phyloP scores from a whole-genome alignment of 2,329 filamentous ascomycete genomes.

The Aspergillus sp. region DNA sequence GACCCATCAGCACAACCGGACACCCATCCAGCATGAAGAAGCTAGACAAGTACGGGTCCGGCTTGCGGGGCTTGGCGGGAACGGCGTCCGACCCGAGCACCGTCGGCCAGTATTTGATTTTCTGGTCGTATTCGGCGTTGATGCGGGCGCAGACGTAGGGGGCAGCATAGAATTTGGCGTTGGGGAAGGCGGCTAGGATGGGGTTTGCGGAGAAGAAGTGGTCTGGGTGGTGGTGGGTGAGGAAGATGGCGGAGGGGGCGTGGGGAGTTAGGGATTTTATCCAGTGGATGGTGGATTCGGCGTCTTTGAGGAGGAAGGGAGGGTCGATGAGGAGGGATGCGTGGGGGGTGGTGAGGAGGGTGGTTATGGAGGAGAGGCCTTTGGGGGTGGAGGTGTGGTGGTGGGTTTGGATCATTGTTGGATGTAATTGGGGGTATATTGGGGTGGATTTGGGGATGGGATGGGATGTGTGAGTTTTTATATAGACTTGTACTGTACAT shows the following conservation, averaged over 20 bases:
- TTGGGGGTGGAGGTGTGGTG: slow-evolving; percentile 22
- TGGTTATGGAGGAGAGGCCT: slow-evolving; percentile 28
- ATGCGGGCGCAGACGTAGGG: slow-evolving; percentile 34
- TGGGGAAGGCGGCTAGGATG: slow-evolving; percentile 31
- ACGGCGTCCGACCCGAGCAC: slow-evolving; percentile 33
- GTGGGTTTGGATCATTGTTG: slow-evolving; percentile 15
- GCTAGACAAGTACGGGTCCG: slow-evolving; percentile 27
- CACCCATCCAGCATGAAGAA: slow-evolving; percentile 34
- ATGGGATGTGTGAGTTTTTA: too few relatives aligned
- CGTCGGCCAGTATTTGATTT: slow-evolving; percentile 33
- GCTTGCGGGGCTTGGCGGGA: slow-evolving; percentile 27
- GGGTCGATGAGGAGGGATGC: slow-evolving; percentile 31
- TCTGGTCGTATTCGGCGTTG: slow-evolving; percentile 37
- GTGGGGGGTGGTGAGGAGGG: slow-evolving; percentile 19
- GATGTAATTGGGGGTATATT: background rate
- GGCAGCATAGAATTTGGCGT: slow-evolving; percentile 24
- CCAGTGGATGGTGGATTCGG: slow-evolving; percentile 30
- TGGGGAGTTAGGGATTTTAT: slow-evolving; percentile 25
- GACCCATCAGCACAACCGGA: slow-evolving; percentile 31
- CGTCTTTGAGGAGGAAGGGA: slow-evolving; percentile 36
- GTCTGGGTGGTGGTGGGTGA: slow-evolving; percentile 40
- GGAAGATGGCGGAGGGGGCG: slow-evolving; percentile 34
- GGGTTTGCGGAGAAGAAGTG: slow-evolving; percentile 37
- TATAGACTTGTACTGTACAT: too few relatives aligned
- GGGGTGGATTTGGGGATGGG: too few relatives aligned